Base-by-base conservation (phyloP, 768 basidiomycete species). In the Phlebiopsis flavidoalba region DNA sequence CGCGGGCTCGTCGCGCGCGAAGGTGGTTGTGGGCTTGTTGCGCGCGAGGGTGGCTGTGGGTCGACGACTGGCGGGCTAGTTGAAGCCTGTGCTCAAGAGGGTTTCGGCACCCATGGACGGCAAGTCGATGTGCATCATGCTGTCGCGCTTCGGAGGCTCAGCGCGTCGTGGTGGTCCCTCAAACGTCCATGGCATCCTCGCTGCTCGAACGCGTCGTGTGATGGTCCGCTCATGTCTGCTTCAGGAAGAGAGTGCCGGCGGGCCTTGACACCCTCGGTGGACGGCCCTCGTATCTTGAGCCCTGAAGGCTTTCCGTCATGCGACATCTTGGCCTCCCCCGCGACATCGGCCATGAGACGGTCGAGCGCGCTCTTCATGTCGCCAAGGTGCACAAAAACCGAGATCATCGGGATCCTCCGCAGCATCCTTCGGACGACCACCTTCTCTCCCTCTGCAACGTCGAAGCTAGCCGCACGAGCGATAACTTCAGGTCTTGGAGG, bases 361-460 rank as follows among this genome's bases (percentile, higher is more conserved):
- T 79, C 78, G 24, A 79, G 68, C 15, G 78, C 77, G 59, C 75
- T 76, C 60, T 61, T 63, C 63, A 76, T 72, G 33, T 77, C 77
- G 17, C 68, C 71, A 15, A 75, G 59, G 48, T 72, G 68, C 1
- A 69, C 62, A 19, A 66, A 61, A 48, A 65, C 60, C 33, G 53
- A 53, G 53, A 61, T 45, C 11, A 58, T 63, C n/a, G 60, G 36
- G 15, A 22, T 33, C 26, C 19, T 56, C 24, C 53, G 60, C 37
- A 2, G 50, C n/a, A 46, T 53, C 45, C 43, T 19, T n/a, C 47
- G 24, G 12, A 56, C 60, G 26, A 43, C 61, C 17, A 52, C 55
- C 10, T 53, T 33, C 15, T 35, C 37, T 2, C 21, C 43, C 17
- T 46, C 55, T n/a, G 53, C 50, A 31, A 62, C 65, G 43, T 65